Base-by-base conservation (phyloP, 768 basidiomycete species). In the Tricholoma furcatifolium region DNA sequence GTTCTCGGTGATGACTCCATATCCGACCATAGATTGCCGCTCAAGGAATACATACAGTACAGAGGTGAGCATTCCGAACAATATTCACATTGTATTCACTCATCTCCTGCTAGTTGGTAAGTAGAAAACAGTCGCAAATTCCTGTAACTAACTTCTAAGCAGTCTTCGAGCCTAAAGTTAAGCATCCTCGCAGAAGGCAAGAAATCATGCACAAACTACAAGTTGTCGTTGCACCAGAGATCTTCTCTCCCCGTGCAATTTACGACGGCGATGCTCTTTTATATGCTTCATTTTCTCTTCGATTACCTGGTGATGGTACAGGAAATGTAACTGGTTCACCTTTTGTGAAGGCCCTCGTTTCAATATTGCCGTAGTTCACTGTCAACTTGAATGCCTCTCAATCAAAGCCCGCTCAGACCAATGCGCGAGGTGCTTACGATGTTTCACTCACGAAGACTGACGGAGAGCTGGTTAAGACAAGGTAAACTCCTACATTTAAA, bases 181-280 rank as follows among this genome's bases (percentile, higher is more conserved):
- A 53, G 15, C 58, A 59, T 0, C 49, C 59, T 32, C 47, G 54
- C 14, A 67, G 65, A 41, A 60, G 67, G 6, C 62, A 68, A 47
- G 61, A 68, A n/a, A 61, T 73, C 1, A 65, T 78, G 9, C 62
- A 72, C 15, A 63, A 66, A 5, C 63, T 83, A 0, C 79, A 81
- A 45, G 72, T 63, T 4, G 62, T 62, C 0, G 59, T 70, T 0
- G 65, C 68, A 0, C 72, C 78, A 0, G 48, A 47, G 0, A 7
- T 70, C 0, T 82, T 82, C 55, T 67, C 60, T 11, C 77, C 77
- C 0, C 71, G 70, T 12, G 65, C 70, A 3, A 59, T 82, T 4
- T 83, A 77, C 50, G 80, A 83, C 45, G 74, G 79, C 0, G 67
- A 67, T 4, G 67, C 69, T 0, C 72, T 80, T 0, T 60, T 77